A percentile compares a stretch with the other conserved stretches of the same genome.
phyloP scores from a whole-genome alignment of 163 green algal genomes.

The Scenedesmus sp. region DNA sequence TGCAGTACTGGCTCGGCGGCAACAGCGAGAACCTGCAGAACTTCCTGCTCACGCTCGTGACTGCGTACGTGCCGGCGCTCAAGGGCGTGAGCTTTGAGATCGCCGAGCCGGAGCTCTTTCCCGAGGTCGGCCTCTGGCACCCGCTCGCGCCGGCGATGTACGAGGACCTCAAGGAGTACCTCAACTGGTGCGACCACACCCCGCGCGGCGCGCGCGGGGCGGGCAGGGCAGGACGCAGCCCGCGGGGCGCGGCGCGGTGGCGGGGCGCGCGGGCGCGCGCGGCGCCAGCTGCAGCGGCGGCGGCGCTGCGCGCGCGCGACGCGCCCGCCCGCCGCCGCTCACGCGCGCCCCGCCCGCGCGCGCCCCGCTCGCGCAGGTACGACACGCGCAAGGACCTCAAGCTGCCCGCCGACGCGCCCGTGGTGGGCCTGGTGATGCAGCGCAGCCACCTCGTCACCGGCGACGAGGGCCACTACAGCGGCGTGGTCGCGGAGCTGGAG shows the following conservation, averaged over 20 bases:
- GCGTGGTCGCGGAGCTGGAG: conserved; percentile 95
- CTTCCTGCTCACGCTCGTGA: conserved; percentile 90
- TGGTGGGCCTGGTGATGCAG: conserved; percentile 98
- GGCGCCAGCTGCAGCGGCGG: not conserved
- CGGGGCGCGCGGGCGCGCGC: not conserved
- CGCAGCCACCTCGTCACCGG: conserved; percentile 97
- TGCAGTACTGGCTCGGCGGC: conserved; percentile 98
- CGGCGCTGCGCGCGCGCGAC: not conserved
- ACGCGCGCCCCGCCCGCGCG: not conserved
- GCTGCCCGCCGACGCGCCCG: conserved; percentile 87
- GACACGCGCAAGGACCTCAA: conserved; percentile 92
- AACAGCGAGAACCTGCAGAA: conserved; percentile 98
- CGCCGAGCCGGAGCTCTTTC: conserved; percentile 90
- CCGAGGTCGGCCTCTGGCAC: conserved; percentile 98
- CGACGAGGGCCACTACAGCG: conserved; percentile 96
- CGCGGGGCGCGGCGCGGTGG: not conserved
- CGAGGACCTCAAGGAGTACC: conserved; percentile 99
- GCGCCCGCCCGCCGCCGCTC: not conserved
- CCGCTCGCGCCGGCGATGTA: conserved; percentile 94
- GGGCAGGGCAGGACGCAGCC: not conserved
- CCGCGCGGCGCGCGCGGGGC: not conserved
- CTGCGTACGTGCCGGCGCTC: conserved; percentile 88
- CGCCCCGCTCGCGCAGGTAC: conserved; percentile 64
- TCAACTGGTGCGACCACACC: conserved; percentile 98
- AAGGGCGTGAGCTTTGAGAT: conserved; percentile 81